A percentile compares a stretch with the other conserved stretches of the same genome.
Evolutionary conservation across 2,329 filamentous ascomycete species (phyloP).

Genomic region (Akanthomyces uredinophilus): DNA sequence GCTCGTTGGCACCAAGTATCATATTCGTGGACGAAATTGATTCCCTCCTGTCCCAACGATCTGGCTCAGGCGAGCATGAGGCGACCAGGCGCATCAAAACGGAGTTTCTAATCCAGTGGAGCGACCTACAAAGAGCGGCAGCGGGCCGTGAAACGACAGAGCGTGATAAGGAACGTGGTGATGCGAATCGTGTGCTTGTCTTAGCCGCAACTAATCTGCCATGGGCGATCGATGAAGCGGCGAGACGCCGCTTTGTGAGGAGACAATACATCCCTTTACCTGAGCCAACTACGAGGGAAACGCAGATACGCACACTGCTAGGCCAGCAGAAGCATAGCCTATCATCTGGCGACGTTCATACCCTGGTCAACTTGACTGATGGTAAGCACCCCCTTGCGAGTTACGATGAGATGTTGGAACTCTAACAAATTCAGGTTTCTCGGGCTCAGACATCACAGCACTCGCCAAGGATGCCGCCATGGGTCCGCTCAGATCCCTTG

Average conservation of each 20-base stretch:
- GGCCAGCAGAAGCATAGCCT: slow-evolving; percentile 84
- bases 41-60: slow-evolving; percentile 78
- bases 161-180: slow-evolving; percentile 65
- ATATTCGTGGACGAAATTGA: slow-evolving; percentile 99
- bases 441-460: slow-evolving; percentile 92
- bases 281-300: slow-evolving; percentile 72
- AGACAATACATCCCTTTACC: slow-evolving; percentile 95
- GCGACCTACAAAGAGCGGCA: slow-evolving; percentile 84
- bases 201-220: slow-evolving; percentile 93
- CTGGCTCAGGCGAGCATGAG: slow-evolving; percentile 83
- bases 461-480: slow-evolving; percentile 97
- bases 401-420: not conserved
- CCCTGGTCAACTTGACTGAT: slow-evolving; percentile 75
- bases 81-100: slow-evolving; percentile 93
- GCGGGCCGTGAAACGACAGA: slow-evolving; percentile 70
- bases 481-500: slow-evolving; percentile 85
- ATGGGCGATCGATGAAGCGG: slow-evolving; percentile 97
- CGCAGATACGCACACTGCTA: slow-evolving; percentile 73
- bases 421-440: slow-evolving; percentile 65
- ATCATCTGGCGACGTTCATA: slow-evolving; percentile 63
- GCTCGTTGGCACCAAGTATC: slow-evolving; percentile 83
- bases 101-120: slow-evolving; percentile 97
- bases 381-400: slow-evolving; percentile 48
- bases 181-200: slow-evolving; percentile 84
- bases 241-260: slow-evolving; percentile 81